Evolutionary conservation across 495 filamentous ascomycete species (phyloP).

Genomic region (Hyphodiscus hymeniophilus): DNA sequence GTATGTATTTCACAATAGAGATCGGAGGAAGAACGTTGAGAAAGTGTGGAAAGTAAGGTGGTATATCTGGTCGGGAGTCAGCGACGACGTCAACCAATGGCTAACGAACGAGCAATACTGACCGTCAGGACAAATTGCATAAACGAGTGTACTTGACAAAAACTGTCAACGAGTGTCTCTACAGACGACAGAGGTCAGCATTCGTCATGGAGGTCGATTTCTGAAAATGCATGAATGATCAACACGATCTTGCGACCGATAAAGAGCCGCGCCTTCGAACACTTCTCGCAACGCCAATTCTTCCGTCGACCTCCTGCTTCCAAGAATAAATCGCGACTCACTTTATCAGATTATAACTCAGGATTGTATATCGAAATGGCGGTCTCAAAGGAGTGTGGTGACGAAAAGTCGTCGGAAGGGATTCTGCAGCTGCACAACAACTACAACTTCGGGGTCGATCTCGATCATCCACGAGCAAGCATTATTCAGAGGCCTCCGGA

Average conservation of each 20-base stretch:
- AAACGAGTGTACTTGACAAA: constrained; percentile 61
- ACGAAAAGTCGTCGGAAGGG: constrained; percentile 29
- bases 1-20: constrained; percentile 15
- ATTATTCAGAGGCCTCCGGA: constrained; percentile 25
- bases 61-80: constrained; percentile 22
- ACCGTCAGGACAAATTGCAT: constrained; percentile 39
- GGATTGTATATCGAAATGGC: constrained; percentile 14
- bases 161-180: constrained; percentile 48
- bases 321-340: constrained; percentile 14
- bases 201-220: constrained; percentile 22
- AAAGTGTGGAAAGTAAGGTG: constrained; percentile 12
- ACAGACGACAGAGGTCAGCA: constrained; percentile 24
- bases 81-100: constrained; percentile 18
- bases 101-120: constrained; percentile 22
- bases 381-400: constrained; percentile 37
- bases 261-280: constrained; percentile 4
- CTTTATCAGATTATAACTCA: constrained; percentile 18
- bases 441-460: constrained; percentile 13
- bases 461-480: constrained; percentile 18
- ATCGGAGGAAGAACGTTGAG: constrained; percentile 8
- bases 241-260: constrained; percentile 6
- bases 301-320: constrained; percentile 11
- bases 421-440: constrained; percentile 12
- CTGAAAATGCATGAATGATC: constrained; percentile 28
- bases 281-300: constrained; percentile 15